Evolutionary conservation across 1,284 basidiomycete species (phyloP).

Genomic region (Apiotrichum domesticum): DNA sequence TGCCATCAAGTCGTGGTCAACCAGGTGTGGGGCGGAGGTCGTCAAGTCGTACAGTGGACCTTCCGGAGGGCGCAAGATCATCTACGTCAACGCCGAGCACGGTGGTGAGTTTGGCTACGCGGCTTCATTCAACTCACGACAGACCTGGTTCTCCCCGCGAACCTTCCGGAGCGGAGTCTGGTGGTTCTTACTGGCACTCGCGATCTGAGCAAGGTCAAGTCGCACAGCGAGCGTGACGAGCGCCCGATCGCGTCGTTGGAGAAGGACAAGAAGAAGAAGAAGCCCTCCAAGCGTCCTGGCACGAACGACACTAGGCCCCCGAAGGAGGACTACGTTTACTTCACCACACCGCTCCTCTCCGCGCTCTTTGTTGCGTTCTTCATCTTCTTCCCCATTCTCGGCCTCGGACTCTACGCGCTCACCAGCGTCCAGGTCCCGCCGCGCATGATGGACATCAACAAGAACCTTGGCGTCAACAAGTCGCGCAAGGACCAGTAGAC

Average conservation of each 20-base stretch:
- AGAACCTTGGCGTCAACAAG: slow-evolving; percentile 50
- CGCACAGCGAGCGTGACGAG: slow-evolving; percentile 17
- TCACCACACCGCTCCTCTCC: slow-evolving; percentile 72
- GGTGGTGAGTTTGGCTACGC: slow-evolving; percentile 6
- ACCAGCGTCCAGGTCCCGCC: slow-evolving; percentile 64
- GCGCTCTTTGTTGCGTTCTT: slow-evolving; percentile 63
- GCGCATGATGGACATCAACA: slow-evolving; percentile 44
- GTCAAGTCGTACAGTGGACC: slow-evolving; percentile 9
- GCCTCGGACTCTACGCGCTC: slow-evolving; percentile 62
- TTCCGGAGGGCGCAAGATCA: slow-evolving; percentile 1
- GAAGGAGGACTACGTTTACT: slow-evolving; percentile 60
- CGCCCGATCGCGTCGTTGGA: neutral
- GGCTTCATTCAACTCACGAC: neutral
- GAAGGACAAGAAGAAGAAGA: slow-evolving; percentile 77
- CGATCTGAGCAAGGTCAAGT: slow-evolving; percentile 6
- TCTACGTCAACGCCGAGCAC: slow-evolving; percentile 12
- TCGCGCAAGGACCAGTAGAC: slow-evolving; percentile 71
- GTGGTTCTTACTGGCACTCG: slow-evolving; percentile 38
- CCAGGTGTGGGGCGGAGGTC: slow-evolving; percentile 32
- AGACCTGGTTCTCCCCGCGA: slow-evolving; percentile 13
- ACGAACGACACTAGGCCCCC: slow-evolving; percentile 14
- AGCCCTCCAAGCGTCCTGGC: slow-evolving; percentile 39
- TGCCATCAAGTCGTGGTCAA: slow-evolving; percentile 30
- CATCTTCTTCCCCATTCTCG: slow-evolving; percentile 63
- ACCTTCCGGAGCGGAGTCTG: slow-evolving; percentile 22